Base-by-base conservation (phyloP, 2,329 filamentous ascomycete species). In the Epichloe scottii region DNA sequence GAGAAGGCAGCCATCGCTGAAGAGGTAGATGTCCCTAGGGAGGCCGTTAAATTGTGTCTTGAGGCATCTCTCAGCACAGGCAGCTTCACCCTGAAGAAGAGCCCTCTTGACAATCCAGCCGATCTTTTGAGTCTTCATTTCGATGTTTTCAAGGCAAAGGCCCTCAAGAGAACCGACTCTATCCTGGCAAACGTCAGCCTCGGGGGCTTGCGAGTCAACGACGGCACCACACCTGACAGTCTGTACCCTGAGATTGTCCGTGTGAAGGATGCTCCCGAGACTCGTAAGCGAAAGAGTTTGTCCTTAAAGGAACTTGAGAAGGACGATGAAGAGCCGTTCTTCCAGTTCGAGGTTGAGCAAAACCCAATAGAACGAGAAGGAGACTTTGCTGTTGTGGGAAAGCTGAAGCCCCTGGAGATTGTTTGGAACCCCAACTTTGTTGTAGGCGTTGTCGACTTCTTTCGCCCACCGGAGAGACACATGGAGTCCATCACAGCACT, bases 401-500 rank as follows among this genome's bases (percentile, higher is more conserved):
- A 95, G 66, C 72, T 98, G 58, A 96, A 94, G 66, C 93, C 90
- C 43, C 84, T 98, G 58, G 94, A 98, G 65, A 86, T 99, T 50
- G 89, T 98, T 23, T 98, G 95, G 78, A 99, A 98, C 60, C 93
- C 94, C 1, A 87, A 84, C 56, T 94, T 97, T 58, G 77, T 97
- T 0, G 82, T 95, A 5, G 90, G 93, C 46, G 82, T 97, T 39
- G 88, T 85, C 49, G 89, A 89, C 59, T 99, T 98, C 71, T 98
- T 99, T 73, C 85, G 91, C 55, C 93, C 93, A 0, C 94, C 93
- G 0, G 90, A 96, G 65, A 79, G 90, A 48, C 94, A 98, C 64
- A 96, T 98, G 90, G 93, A 98, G 63, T 98, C 93, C 10, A 96
- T 99, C 59, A 86, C 83, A 12, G 94, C 93, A 2, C 76, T 99